Evolutionary conservation across 805 yeast species (phyloP), one percentile per base, ranked within the genome.

Genomic region (Lachancea waltii): DNA sequence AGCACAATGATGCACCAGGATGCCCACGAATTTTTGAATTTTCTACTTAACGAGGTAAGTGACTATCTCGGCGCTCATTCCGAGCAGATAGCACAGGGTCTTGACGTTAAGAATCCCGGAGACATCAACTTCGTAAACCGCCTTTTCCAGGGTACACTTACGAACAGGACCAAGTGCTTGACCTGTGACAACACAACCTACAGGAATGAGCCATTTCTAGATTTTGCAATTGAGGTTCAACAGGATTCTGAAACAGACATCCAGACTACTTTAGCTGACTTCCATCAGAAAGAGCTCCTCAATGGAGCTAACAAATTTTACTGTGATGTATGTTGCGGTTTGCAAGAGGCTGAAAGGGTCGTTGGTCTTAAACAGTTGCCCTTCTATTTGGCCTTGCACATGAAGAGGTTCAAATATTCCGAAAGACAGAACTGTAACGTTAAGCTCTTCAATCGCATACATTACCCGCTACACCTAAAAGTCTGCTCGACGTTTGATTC

Each of bases 1-100:
- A 69, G 95, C 45, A 81, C 86, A 41, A 79, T 84, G 30, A 89
- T 87, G 95, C 98, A 92, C 58, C 98, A 92, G 57, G 98, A 92
- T 67, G 97, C 97, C 4, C 98, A 92, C 62, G 98, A 92, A 63
- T 92, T 92, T 60, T 71, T 89, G 55, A 90, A 89, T 58, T 89
- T 84, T 54, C 58, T 89, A 48, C 67, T 92, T 37, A 92, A 92
- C 60, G 87, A 84, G 45, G 70, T 82, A 13, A 65, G 83, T 35
- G 75, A 73, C 19, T 54, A 50, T 22, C 38, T 61, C 62, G 14
- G 21, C 15, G 33, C 33, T 9, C 33, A 16, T 16, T 11, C 22
- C 13, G 69, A 49, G 49, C 55, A 19, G 27, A 29, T 11, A 32
- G 11, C 18, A 23, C 16, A 22, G 30, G 44, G 49, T 13, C 43